Conservation (phyloP, 352 stramenopile species). For the Pythium catenulatum region DNA sequence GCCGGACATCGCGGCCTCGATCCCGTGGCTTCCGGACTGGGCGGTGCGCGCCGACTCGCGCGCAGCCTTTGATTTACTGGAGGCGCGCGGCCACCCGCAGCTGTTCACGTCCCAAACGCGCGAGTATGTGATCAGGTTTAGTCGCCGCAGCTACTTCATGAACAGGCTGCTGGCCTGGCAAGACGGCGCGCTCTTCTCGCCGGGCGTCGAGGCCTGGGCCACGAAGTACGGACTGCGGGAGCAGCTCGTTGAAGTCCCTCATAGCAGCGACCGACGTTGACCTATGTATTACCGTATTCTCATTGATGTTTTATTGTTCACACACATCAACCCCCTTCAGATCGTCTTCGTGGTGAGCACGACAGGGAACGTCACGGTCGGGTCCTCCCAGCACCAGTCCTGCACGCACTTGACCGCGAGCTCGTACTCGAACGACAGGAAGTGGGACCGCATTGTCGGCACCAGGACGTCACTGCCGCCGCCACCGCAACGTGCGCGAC, state of each 20-base stretch:
- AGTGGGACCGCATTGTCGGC: slow-evolving; percentile 20
- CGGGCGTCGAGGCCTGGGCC: neutral
- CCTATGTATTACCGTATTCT: no score
- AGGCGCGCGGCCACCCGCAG: neutral
- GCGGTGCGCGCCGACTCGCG: neutral
- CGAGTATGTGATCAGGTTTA: neutral
- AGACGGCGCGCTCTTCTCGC: neutral
- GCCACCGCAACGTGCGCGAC: no score
- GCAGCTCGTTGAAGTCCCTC: no score
- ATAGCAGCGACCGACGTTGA: no score
- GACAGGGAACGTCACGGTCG: neutral
- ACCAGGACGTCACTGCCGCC: no score
- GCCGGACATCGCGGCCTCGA: neutral
- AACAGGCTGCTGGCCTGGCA: neutral
- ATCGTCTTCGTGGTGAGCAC: slow-evolving; percentile 13
- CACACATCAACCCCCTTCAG: neutral
- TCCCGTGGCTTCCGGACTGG: neutral
- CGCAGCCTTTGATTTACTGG: neutral
- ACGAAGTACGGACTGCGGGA: neutral
- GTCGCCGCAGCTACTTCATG: neutral
- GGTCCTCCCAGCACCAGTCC: slow-evolving; percentile 19
- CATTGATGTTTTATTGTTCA: no score
- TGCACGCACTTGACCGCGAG: slow-evolving; percentile 3
- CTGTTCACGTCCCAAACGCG: neutral
- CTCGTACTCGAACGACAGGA: slow-evolving; percentile 9